Evolutionary conservation across 257 asterid species (phyloP).

Genomic region (Capsicum rhomboideum): DNA sequence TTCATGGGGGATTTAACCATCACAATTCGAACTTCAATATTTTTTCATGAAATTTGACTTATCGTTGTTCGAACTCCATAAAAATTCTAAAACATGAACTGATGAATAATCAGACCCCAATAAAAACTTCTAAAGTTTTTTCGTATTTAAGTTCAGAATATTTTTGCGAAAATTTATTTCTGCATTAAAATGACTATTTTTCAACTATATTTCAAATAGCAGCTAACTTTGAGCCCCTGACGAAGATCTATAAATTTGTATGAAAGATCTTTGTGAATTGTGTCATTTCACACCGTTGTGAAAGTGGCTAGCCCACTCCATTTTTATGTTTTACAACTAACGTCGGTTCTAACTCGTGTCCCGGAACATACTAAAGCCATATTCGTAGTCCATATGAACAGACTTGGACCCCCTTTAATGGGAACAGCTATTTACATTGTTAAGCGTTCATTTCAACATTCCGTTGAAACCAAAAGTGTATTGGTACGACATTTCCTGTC

Average conservation of each 20-base stretch:
- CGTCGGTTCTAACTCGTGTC: not conserved
- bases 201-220: too few species aligned
- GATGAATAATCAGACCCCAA: too few species aligned
- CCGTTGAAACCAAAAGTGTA: not conserved
- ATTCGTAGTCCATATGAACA: not conserved
- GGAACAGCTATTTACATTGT: not conserved
- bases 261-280: too few species aligned
- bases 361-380: not conserved
- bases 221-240: not conserved
- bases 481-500: not conserved
- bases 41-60: too few species aligned
- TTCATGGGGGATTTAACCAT: too few species aligned
- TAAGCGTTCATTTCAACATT: not conserved
- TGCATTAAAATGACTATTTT: too few species aligned
- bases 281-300: not conserved
- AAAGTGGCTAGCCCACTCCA: not conserved
- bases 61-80: too few species aligned
- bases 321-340: not conserved
- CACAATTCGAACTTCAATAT: too few species aligned
- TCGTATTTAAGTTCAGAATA: too few species aligned
- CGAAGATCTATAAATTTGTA: not conserved
- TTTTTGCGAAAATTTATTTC: too few species aligned
- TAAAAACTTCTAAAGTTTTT: too few species aligned
- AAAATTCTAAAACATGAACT: too few species aligned
- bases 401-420: not conserved